A percentile compares a stretch with the other conserved stretches of the same genome.
phyloP scores from a whole-genome alignment of 495 filamentous ascomycete genomes.

The Letharia lupina region DNA sequence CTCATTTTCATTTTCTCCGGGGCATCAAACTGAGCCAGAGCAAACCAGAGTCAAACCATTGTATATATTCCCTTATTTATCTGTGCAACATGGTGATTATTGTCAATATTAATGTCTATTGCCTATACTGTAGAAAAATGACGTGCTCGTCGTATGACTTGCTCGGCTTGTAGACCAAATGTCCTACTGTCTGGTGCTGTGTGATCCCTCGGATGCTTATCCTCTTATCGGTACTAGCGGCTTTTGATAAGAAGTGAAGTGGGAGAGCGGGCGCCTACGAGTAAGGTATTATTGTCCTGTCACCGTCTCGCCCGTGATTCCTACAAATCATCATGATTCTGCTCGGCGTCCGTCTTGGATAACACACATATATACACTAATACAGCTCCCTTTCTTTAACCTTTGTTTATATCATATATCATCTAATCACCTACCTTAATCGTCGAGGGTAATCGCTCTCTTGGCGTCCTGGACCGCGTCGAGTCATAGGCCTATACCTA shows the following conservation, averaged over 20 bases:
- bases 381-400: background rate
- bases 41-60: background rate
- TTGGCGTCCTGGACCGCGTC: constrained; percentile 10
- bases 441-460: background rate
- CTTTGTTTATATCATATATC: background rate
- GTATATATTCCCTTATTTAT: background rate
- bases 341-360: background rate
- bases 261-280: background rate
- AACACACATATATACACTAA: background rate
- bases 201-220: background rate
- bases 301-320: background rate
- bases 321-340: background rate
- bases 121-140: background rate
- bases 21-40: background rate
- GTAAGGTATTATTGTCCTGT: no score
- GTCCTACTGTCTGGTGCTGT: no score
- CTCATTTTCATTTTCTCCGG: background rate
- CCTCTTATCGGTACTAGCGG: constrained; percentile 3
- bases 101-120: background rate
- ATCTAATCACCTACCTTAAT: constrained; percentile 13
- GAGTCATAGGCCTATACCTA: constrained; percentile 8
- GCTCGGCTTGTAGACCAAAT: no score
- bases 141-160: background rate
- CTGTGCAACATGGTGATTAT: background rate
- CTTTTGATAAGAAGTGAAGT: background rate